Base-by-base conservation (phyloP, 2,329 filamentous ascomycete genomes). In the Tolypocladium inflatum region DNA sequence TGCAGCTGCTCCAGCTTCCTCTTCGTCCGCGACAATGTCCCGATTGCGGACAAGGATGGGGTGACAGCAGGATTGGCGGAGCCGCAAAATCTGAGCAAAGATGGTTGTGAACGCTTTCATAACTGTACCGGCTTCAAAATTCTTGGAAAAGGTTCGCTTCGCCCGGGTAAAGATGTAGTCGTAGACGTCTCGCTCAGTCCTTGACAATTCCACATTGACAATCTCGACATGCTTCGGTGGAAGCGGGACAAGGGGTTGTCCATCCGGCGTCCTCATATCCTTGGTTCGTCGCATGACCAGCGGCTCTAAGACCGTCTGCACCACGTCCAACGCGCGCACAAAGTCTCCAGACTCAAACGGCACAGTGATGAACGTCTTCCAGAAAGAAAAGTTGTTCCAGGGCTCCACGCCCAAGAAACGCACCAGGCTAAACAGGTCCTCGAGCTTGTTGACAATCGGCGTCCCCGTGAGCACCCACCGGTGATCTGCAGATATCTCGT, bases 371-470 rank as follows among this genome's bases (percentile, higher is more conserved):
- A 99, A 99, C 0, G 94, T 97, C 70, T 92, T 92, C 94, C 94
- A 99, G 74, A 96, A 99, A 0, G 92, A 96, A 71, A 99, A 99
- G 71, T 97, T 97, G 67, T 89, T 94, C 94, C 94, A 99, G 0
- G 94, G 94, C 70, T 97, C 93, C 4, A 99, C 94, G 58, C 90
- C 87, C 13, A 99, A 77, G 73, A 97, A 99, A 3, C 90, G 86
- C 15, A 97, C 90, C 42, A 99, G 76, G 67, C 90, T 96, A 75
- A 97, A 97, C 17, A 99, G 76, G 72, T 97, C 94, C 70, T 97
- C 93, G 0, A 99, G 80, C 50, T 91, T 87, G 71, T 99, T 99
- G 64, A 99, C 93, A 58, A 99, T 97, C 0, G 94, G 94, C 0
- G 94, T 99, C 21, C 94, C 94, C 0, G 94, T 99, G 54, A 99